Conservation (phyloP, 1,284 basidiomycete genomes). For the Xanthoconium separans region DNA sequence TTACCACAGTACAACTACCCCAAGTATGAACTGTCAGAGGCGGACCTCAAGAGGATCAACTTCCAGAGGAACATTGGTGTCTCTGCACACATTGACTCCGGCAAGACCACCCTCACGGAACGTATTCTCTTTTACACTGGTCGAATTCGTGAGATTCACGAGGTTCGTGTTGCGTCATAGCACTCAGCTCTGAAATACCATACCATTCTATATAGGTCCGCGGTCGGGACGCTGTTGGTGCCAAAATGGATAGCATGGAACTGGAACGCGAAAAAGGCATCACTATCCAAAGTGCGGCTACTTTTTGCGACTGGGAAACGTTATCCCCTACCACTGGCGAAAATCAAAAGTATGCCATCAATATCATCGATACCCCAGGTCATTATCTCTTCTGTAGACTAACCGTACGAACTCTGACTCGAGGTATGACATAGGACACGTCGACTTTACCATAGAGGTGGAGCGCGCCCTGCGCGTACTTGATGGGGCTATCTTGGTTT, state of each 20-base stretch:
- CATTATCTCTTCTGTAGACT: conserved; percentile 7
- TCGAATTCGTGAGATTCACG: conserved; percentile 94
- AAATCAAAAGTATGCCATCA: conserved; percentile 88
- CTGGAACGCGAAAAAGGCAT: conserved; percentile 99
- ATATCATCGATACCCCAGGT: conserved; percentile 99
- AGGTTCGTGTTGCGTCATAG: conserved; percentile 54
- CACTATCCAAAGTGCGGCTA: conserved; percentile 98
- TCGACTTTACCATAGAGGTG: conserved; percentile 99
- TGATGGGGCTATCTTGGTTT: conserved; percentile 94
- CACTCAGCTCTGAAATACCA: neutral
- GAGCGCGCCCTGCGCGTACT: conserved; percentile 95
- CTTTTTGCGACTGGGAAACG: conserved; percentile 96
- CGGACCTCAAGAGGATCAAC: conserved; percentile 56
- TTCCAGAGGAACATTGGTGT: conserved; percentile 81
- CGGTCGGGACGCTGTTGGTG: conserved; percentile 93
- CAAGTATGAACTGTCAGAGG: conserved; percentile 50
- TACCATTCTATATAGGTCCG: conserved; percentile 55
- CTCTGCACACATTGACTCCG: conserved; percentile 95
- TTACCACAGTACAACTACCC: conserved; percentile 26
- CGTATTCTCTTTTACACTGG: conserved; percentile 97
- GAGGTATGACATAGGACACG: conserved; percentile 66
- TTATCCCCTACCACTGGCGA: conserved; percentile 61
- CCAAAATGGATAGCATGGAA: conserved; percentile 99
- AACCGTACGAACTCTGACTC: neutral
- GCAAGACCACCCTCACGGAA: conserved; percentile 99